A percentile compares a stretch with the other conserved stretches of the same genome.
Conservation (phyloP, 805 yeast genomes). For the Debaryomyces prosopidis region DNA sequence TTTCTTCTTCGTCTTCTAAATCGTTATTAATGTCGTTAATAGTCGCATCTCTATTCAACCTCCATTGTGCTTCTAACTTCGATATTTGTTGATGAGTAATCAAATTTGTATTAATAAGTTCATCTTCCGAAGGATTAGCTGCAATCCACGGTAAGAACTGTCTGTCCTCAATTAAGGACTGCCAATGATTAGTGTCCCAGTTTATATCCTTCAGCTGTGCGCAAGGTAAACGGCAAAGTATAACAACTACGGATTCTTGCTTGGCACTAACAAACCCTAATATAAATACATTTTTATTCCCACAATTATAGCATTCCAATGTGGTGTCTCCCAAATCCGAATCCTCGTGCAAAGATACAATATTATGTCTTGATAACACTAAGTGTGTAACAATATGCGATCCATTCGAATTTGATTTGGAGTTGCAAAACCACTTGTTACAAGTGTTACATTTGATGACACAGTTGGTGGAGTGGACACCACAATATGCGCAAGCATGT, state of each 20-base stretch:
- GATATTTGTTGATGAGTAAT: constrained; percentile 65
- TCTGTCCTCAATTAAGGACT: constrained; percentile 77
- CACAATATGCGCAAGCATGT: constrained; percentile 67
- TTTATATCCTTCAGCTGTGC: constrained; percentile 70
- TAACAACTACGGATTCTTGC: constrained; percentile 80
- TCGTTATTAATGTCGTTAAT: constrained; percentile 61
- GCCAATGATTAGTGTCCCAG: constrained; percentile 92
- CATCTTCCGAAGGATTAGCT: constrained; percentile 64
- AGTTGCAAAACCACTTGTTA: constrained; percentile 87
- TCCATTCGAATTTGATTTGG: constrained; percentile 53
- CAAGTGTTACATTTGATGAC: constrained; percentile 79
- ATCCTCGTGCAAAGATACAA: constrained; percentile 72
- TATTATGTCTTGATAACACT: constrained; percentile 76
- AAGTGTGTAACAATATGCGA: constrained; percentile 87
- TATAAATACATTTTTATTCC: constrained; percentile 73
- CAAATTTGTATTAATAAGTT: constrained; percentile 52
- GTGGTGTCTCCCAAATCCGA: constrained; percentile 85
- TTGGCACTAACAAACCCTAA: constrained; percentile 88
- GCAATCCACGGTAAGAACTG: constrained; percentile 83
- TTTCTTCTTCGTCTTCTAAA: constrained; percentile 53
- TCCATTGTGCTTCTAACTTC: constrained; percentile 80
- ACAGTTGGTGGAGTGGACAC: constrained; percentile 59
- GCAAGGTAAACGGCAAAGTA: constrained; percentile 87
- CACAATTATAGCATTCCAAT: constrained; percentile 90
- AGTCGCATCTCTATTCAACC: constrained; percentile 67